phyloP scores from a whole-genome alignment of 208 protist genomes.

The Herpetomonas tarakana region DNA sequence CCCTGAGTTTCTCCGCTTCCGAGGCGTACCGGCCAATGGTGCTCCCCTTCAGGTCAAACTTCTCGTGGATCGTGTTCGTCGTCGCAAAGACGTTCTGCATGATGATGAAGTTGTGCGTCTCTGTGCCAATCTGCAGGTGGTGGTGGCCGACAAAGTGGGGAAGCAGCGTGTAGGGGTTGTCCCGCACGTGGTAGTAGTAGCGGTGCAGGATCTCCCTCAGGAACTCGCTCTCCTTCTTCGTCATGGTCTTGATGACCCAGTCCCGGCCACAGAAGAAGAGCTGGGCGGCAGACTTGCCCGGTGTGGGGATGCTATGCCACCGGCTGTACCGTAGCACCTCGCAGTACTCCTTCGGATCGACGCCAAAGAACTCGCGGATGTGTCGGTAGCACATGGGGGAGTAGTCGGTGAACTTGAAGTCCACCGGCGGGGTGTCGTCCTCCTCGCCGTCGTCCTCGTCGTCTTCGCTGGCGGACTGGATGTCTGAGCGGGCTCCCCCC shows the following conservation, averaged over 20 bases:
- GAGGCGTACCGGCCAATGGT: slow-evolving; percentile 88
- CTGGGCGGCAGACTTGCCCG: slow-evolving; percentile 86
- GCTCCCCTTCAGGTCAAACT: slow-evolving; percentile 94
- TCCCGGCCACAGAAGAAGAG: slow-evolving; percentile 91
- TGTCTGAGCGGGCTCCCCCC: not conserved
- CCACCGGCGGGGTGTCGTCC: slow-evolving; percentile 24
- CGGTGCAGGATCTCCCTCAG: slow-evolving; percentile 85
- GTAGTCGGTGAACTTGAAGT: slow-evolving; percentile 86
- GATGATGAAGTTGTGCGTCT: slow-evolving; percentile 85
- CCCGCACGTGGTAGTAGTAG: slow-evolving; percentile 89
- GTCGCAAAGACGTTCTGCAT: slow-evolving; percentile 96
- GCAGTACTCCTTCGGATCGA: slow-evolving; percentile 71
- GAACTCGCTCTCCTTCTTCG: slow-evolving; percentile 79
- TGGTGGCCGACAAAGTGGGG: slow-evolving; percentile 92
- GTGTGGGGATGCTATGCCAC: slow-evolving; percentile 88
- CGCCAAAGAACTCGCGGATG: slow-evolving; percentile 83
- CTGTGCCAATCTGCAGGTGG: slow-evolving; percentile 52
- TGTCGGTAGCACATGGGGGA: slow-evolving; percentile 92
- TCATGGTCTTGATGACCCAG: slow-evolving; percentile 95
- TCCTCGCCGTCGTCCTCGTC: slow-evolving; percentile 43
- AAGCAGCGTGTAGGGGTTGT: slow-evolving; percentile 89
- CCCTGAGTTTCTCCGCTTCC: slow-evolving; percentile 69
- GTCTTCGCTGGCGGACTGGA: slow-evolving; percentile 11
- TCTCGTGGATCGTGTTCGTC: slow-evolving; percentile 85
- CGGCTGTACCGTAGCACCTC: slow-evolving; percentile 65